These are phyloP conservation scores for Wickerhamomyces sydowiorum DNA, from an alignment of 805 yeast species.

Conservation along the genomic window DNA sequence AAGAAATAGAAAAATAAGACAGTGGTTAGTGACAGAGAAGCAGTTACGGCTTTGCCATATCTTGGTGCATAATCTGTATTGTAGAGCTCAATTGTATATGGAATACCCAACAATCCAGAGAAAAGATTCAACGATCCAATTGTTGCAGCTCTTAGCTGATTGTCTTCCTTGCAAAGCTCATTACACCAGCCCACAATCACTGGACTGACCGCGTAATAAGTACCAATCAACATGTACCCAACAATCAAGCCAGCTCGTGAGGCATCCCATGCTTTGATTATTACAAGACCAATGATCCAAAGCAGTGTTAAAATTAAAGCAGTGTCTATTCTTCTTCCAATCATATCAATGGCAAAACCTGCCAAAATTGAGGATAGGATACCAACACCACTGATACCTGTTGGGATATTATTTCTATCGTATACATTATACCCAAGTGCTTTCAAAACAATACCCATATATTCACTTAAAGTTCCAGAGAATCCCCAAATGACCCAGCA, in stretches of 20 bases:
- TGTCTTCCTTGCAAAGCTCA: slow-evolving; percentile 2
- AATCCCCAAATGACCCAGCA: slow-evolving; percentile 12
- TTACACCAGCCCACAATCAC: neutral
- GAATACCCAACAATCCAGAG: neutral
- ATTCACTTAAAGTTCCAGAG: slow-evolving; percentile 6
- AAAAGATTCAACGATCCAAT: slow-evolving; percentile 2
- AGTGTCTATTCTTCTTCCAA: slow-evolving; percentile 14
- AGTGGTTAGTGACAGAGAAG: neutral
- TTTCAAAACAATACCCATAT: slow-evolving; percentile 15
- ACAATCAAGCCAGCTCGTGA: slow-evolving; percentile 11
- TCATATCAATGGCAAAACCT: slow-evolving; percentile 14
- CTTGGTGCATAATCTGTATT: slow-evolving; percentile 2
- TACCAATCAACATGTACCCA: slow-evolving; percentile 12
- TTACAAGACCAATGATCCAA: slow-evolving; percentile 13
- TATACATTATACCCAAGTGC: slow-evolving; percentile 17
- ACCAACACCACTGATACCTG: slow-evolving; percentile 14
- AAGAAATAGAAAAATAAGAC: neutral
- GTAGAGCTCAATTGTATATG: neutral
- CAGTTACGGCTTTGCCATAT: neutral
- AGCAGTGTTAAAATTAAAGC: slow-evolving; percentile 3
- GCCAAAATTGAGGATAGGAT: slow-evolving; percentile 11
- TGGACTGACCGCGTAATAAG: neutral
- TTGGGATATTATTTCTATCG: slow-evolving; percentile 19
- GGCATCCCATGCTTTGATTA: slow-evolving; percentile 13
- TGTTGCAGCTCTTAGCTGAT: slow-evolving; percentile 3